phyloP scores from a whole-genome alignment of 352 stramenopile species.

The Thalassiosira exigua region DNA sequence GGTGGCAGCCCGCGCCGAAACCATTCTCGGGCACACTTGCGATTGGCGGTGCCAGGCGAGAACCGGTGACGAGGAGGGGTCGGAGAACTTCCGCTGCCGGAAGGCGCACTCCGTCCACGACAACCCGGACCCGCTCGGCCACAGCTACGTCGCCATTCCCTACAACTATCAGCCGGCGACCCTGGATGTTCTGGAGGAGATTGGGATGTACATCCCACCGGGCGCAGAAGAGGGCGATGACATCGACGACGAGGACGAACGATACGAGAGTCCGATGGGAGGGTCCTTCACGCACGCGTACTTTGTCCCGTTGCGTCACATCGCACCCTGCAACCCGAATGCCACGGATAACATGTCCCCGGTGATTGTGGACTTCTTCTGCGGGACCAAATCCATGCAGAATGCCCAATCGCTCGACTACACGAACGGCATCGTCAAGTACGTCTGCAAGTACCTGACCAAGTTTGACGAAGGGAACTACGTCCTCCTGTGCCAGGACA shows the following conservation, averaged over 20 bases:
- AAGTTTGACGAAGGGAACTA: slow-evolving; percentile 16
- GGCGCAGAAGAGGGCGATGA: not conserved
- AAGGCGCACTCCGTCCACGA: slow-evolving; percentile 27
- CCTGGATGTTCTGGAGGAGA: slow-evolving; percentile 32
- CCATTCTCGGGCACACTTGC: slow-evolving; percentile 3
- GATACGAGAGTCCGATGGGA: not conserved
- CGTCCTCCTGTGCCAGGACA: slow-evolving; percentile 2
- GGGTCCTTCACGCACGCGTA: slow-evolving; percentile 10
- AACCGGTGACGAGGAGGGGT: not conserved
- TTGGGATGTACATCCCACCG: slow-evolving; percentile 24
- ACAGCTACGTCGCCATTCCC: slow-evolving; percentile 9
- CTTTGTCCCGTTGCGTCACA: slow-evolving; percentile 7
- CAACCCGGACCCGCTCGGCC: slow-evolving; percentile 12
- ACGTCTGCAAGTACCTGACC: slow-evolving; percentile 12
- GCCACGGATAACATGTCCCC: slow-evolving; percentile 4
- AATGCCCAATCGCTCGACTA: slow-evolving; percentile 8
- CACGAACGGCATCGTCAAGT: slow-evolving; percentile 15
- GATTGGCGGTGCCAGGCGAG: slow-evolving; percentile 20
- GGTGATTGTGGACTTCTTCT: slow-evolving; percentile 2
- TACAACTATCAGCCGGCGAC: slow-evolving; percentile 5
- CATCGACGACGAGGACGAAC: not conserved
- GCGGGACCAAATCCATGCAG: slow-evolving; percentile 6
- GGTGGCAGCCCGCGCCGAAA: not conserved
- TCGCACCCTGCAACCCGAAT: slow-evolving; percentile 3
- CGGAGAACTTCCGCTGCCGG: slow-evolving; percentile 5